Evolutionary conservation across 352 stramenopile species (phyloP), one percentile per base, ranked within the genome.

Genomic region (Phytophthora europaea): DNA sequence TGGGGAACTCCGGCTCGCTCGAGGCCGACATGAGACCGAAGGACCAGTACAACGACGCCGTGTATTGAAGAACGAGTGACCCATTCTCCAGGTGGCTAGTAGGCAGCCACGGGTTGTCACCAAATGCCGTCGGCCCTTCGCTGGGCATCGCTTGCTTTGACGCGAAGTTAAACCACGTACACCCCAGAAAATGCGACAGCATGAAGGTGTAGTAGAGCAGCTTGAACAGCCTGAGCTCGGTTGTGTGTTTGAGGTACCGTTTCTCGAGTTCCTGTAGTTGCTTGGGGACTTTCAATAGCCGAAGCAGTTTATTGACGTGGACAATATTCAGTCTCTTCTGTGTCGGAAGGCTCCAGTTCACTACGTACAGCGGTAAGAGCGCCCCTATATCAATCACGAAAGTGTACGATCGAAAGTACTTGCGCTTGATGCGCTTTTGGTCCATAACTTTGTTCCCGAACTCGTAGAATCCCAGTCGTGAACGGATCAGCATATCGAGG

Each of bases 121-220:
- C 81, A 53, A 87, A 85, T 10, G 64, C 36, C 18, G 23, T 40
- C 18, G 36, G 6, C 4, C 36, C 48, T 5, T 50, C 15, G 15
- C 67, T 75, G 0, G 76, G 52, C 3, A 78, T 54, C 4, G 76
- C 70, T 26, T 65, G 62, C 26, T 75, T 76, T 1, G 73, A 81
- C 1, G 66, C 66, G 10, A 75, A 93, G 50, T 92, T 86, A 63
- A 91, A 92, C 86, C 84, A 93, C 18, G 88, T 78, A 47, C 84
- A 88, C 0, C 76, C 84, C 2, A 89, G 78, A 10, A 84, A 63
- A 40, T 92, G 86, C 3, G 80, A 83, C 0, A 93, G 65, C 57
- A 93, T 64, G 53, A 91, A 92, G 1, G 79, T 89, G 59, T 91
- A 93, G 72, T 92, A 93, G 0, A 94, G 64, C 12, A 94, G 62